Percentiles rank a stretch among this genome's conserved stretches.
Evolutionary conservation across 2,329 filamentous ascomycete species (phyloP).

Genomic region (Fusarium buxicola): DNA sequence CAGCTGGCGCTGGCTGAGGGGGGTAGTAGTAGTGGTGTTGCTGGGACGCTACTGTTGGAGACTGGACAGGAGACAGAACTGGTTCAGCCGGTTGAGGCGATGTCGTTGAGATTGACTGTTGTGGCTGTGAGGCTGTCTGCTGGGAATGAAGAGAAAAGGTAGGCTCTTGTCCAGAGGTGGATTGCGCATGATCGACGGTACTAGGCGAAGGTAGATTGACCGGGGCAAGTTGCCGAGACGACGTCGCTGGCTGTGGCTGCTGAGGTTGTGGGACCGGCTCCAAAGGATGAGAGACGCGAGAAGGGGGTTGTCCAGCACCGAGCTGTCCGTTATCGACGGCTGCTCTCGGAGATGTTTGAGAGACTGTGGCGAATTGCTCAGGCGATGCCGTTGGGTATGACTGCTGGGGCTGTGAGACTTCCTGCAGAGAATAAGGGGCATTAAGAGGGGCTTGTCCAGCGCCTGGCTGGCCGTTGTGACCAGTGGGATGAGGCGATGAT

Average conservation of each 20-base stretch:
- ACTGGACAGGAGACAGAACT: background rate
- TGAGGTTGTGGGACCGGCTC: no score
- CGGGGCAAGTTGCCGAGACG: background rate
- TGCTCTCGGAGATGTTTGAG: background rate
- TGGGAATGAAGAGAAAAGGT: background rate
- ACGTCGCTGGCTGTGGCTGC: no score
- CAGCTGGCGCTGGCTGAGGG: background rate
- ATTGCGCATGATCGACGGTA: background rate
- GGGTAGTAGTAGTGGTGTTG: background rate
- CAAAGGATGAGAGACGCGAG: no score
- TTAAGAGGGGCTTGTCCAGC: no score
- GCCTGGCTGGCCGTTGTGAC: no score
- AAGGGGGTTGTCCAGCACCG: background rate
- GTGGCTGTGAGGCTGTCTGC: background rate
- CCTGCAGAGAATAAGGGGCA: no score
- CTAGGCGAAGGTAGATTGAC: background rate
- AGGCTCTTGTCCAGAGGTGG: background rate
- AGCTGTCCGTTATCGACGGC: background rate
- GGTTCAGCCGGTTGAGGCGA: background rate
- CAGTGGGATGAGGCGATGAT: background rate
- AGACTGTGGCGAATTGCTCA: background rate
- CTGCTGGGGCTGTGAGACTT: no score
- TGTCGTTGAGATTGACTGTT: background rate
- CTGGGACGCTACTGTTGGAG: background rate
- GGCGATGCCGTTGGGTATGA: no score